These are phyloP conservation scores for Periconia digitata DNA, from an alignment of 2,329 filamentous ascomycete species.

Conservation along the genomic window DNA sequence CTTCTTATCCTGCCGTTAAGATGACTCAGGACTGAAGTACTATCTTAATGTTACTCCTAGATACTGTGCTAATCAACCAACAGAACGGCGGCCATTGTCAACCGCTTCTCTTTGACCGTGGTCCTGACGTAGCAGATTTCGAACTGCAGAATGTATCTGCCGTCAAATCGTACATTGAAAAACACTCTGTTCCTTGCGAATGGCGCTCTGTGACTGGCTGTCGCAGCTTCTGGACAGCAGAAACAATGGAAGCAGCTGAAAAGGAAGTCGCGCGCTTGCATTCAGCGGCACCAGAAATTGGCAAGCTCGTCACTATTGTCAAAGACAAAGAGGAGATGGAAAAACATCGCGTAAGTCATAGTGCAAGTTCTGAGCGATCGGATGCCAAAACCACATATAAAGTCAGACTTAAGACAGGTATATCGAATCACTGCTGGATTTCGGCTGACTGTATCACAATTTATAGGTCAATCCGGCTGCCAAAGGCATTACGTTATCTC, in stretches of 20 bases:
- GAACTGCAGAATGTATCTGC: constrained; percentile 69
- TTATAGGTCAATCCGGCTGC: constrained; percentile 47
- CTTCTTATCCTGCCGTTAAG: no score
- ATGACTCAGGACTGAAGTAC: no score
- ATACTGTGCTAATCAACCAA: neutral
- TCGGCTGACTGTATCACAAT: no score
- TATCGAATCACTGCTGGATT: no score
- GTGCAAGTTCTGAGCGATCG: no score
- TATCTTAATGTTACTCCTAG: no score
- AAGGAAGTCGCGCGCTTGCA: constrained; percentile 55
- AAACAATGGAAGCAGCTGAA: constrained; percentile 57
- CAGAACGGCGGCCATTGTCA: constrained; percentile 69
- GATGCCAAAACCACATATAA: no score
- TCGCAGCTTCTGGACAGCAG: constrained; percentile 62
- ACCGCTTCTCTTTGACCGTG: constrained; percentile 64
- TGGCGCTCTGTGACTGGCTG: constrained; percentile 66
- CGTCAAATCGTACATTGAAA: constrained; percentile 59
- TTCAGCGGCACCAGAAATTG: constrained; percentile 59
- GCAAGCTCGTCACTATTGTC: constrained; percentile 43
- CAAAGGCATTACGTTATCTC: constrained; percentile 65
- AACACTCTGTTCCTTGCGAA: constrained; percentile 67
- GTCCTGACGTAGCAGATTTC: constrained; percentile 67
- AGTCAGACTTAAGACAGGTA: no score
- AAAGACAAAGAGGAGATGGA: constrained; percentile 49
- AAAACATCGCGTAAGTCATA: constrained; percentile 55